Percentiles rank a stretch among this genome's conserved stretches.
Evolutionary conservation across 2,329 filamentous ascomycete species (phyloP).

Genomic region (Alternaria tenuissima): DNA sequence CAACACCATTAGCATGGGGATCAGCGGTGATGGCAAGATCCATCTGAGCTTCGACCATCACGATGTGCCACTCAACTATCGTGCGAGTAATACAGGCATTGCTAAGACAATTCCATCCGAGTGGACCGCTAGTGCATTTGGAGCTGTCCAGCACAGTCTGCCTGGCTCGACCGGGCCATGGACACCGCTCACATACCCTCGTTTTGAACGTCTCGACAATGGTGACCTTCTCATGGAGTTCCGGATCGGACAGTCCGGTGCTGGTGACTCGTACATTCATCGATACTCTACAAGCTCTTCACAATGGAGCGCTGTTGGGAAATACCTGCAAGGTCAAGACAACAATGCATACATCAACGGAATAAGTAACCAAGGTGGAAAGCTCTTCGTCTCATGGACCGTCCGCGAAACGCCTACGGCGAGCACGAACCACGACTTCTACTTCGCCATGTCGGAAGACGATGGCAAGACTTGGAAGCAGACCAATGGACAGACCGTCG

Average conservation of each 20-base stretch:
- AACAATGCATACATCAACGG: constrained; percentile 64
- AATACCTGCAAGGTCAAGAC: constrained; percentile 55
- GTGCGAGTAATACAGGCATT: constrained; percentile 41
- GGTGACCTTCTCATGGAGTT: constrained; percentile 58
- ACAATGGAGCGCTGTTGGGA: constrained; percentile 52
- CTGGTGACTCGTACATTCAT: constrained; percentile 60
- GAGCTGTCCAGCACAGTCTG: constrained; percentile 39
- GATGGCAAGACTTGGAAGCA: constrained; percentile 56
- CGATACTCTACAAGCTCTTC: constrained; percentile 52
- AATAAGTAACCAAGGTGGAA: constrained; percentile 48
- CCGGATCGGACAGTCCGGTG: constrained; percentile 61
- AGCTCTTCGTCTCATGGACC: constrained; percentile 60
- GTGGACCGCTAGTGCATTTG: constrained; percentile 42
- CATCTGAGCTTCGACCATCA: constrained; percentile 64
- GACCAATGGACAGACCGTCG: constrained; percentile 48
- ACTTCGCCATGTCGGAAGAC: constrained; percentile 60
- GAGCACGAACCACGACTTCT: constrained; percentile 61
- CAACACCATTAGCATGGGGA: constrained; percentile 63
- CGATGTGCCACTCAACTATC: constrained; percentile 48
- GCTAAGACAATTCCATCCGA: constrained; percentile 39
- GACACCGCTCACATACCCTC: constrained; percentile 59
- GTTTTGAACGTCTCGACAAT: constrained; percentile 54
- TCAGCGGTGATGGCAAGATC: constrained; percentile 62
- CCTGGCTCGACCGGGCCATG: constrained; percentile 45
- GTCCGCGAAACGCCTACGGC: constrained; percentile 59